Conservation (phyloP, 441 rosid species). For the Brassica hybrid region DNA sequence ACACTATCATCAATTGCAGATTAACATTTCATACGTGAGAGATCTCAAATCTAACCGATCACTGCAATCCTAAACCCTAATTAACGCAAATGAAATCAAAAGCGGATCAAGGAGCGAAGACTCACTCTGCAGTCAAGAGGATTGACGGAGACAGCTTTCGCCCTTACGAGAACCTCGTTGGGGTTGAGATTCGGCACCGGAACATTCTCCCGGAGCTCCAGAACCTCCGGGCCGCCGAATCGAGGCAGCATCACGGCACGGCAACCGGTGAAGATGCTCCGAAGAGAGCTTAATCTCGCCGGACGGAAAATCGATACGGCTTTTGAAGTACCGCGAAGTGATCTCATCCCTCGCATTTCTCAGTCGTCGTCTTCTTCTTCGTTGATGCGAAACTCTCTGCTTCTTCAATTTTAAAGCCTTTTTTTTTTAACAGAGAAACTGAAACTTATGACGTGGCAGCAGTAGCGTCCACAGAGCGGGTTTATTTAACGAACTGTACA, state of each 20-base stretch:
- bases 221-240: not conserved
- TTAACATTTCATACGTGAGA: too few species aligned
- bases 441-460: not conserved
- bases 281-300: not conserved
- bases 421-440: too few species aligned
- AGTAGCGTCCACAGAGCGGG: not conserved
- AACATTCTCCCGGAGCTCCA: constrained; percentile 1
- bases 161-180: not conserved
- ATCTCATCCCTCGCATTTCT: not conserved
- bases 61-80: not conserved
- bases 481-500: too few species aligned
- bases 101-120: not conserved
- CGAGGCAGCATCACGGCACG: not conserved
- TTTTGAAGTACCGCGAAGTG: not conserved
- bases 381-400: not conserved
- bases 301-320: not conserved
- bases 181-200: constrained; percentile 6
- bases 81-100: too few species aligned
- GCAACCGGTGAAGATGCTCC: constrained; percentile 3
- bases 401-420: not conserved
- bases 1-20: too few species aligned
- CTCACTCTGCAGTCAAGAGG: not conserved
- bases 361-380: not conserved
- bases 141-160: constrained; percentile 6
- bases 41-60: not conserved